Evolutionary conservation across 805 yeast genomes (phyloP).

Genomic region (Zygosaccharomyces pseudorouxii): DNA sequence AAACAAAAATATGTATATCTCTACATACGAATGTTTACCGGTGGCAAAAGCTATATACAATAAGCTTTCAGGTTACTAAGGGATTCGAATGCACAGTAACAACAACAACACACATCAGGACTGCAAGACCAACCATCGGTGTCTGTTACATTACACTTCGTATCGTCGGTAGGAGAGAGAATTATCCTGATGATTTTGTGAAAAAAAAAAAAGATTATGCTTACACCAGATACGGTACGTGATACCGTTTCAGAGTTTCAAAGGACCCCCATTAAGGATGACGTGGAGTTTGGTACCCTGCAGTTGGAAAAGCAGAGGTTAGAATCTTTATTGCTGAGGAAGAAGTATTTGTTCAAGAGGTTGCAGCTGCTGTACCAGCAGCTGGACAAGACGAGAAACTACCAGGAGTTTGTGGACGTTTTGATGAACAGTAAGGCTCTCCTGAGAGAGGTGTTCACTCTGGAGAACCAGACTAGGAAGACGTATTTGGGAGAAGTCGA

Average conservation of each 20-base stretch:
- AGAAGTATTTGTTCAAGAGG: conserved; percentile 22
- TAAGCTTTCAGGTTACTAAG: background rate
- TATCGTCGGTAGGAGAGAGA: background rate
- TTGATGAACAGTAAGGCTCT: conserved; percentile 23
- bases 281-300: conserved; percentile 23
- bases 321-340: conserved; percentile 19
- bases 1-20: background rate
- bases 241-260: conserved; percentile 25
- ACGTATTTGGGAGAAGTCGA: conserved; percentile 7
- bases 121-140: background rate
- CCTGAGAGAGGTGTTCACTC: conserved; percentile 30
- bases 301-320: conserved; percentile 22
- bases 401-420: conserved; percentile 31
- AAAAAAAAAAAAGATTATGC: conserved; percentile 10
- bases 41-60: conserved; percentile 1
- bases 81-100: background rate
- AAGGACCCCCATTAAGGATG: conserved; percentile 18
- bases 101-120: background rate
- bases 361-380: conserved; percentile 26
- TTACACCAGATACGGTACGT: conserved; percentile 16
- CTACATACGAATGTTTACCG: background rate
- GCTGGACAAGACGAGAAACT: conserved; percentile 29
- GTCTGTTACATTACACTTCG: no score
- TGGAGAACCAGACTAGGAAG: conserved; percentile 20
- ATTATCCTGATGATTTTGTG: background rate